Base-by-base conservation (phyloP, 1,284 basidiomycete genomes). In the Tetrapyrgos nigripes region DNA sequence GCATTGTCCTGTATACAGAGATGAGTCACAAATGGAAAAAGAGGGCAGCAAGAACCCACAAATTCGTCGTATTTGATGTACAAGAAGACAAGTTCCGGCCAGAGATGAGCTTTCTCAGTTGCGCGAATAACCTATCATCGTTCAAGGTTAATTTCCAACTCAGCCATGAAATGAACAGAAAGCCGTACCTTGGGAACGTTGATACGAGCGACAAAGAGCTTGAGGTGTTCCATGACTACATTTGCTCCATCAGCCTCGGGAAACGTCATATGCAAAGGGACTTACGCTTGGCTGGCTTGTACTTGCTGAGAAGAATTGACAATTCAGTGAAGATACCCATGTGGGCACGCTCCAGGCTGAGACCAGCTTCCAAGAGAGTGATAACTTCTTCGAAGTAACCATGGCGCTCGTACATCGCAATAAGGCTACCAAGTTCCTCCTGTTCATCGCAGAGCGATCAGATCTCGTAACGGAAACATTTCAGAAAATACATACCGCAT, bases 31-130 rank as follows among this genome's bases (percentile, higher is more conserved):
- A 6, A 79, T 17, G n/a, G 19, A 37, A 24, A 23, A 21, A 47
- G 17, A 40, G 21, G 14, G 6, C 11, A 43, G 23, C 4, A 31
- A 14, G 21, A 19, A 61, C 90, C 70, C 64, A 92, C 91, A 70
- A 90, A 94, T 83, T 95, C 92, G 72, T 97, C 97, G 71, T 99
- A 99, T 78, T 97, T 97, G 79, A 98, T 91, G 78, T 98, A 98
- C 53, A 98, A 79, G 86, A 96, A 99, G 48, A 99, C 97, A 19
- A 98, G 86, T 73, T 99, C 97, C n/a, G 95, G 90, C 97, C 97
- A 99, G 56, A 99, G 87, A 68, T 99, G 97, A n/a, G 94, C 95
- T 70, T 92, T 92, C 77, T 98, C 95, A 5, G 95, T 87, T 11
- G 94, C 94, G 77, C 91, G 93, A 81, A 99, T 96, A 69, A 98